Base-by-base conservation (phyloP, 2,329 filamentous ascomycete genomes). In the Scytalidium lignicola region DNA sequence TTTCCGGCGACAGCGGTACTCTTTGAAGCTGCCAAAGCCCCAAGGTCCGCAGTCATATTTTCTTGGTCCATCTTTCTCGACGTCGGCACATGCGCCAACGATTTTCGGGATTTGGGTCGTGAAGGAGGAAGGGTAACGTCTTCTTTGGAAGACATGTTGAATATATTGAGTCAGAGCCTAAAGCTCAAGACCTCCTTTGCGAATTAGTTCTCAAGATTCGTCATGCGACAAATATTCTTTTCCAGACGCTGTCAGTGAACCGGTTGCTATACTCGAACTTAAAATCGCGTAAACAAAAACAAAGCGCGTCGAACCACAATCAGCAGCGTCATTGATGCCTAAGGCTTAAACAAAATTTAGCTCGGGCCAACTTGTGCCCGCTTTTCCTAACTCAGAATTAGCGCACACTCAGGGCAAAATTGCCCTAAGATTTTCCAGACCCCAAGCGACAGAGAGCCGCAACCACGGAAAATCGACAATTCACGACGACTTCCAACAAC, bases 41-140 rank as follows among this genome's bases (percentile, higher is more conserved):
- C 77, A 49, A 86, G 67, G 57, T 89, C 84, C 41, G 84, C 70
- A 2, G 85, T 88, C 62, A 80, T 78, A 74, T 95, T 95, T 65
- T 95, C 89, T 67, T 90, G 90, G 61, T 89, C 85, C 55, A 75
- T 69, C 32, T 70, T 65, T 72, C 79, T 59, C 8, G 32, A 37
- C 62, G 74, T 59, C 62, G 79, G 60, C 67, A 80, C 57, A 74
- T 80, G 63, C 65, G 82, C 84, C 52, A 88, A 81, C n/a, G 88
- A 91, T 65, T 88, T 88, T 64, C 87, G 82, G 60, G 79, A 73
- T 49, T 64, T 67, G 2, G 62, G 68, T 47, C 80, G 74, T 56
- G 74, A 76, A 39, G 78, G 69, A 40, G 79, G 78, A 50, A 81
- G 56, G n/a, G 79, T 79, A 43, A 66, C 59, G 55, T 78, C 74